Conservation (phyloP, 352 stramenopile genomes). For the Phytophthora vignae region DNA sequence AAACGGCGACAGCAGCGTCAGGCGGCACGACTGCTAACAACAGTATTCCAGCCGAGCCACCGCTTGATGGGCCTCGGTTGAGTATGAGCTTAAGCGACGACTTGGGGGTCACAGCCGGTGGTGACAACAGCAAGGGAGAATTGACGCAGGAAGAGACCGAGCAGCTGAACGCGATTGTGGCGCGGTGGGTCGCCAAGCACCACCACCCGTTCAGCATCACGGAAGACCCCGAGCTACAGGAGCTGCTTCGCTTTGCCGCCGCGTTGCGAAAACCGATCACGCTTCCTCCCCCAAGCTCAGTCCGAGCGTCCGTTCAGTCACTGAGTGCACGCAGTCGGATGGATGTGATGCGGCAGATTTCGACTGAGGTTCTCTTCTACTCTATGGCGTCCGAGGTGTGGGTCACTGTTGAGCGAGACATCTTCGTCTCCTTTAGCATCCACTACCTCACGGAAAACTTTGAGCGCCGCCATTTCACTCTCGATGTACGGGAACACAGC, state of each 20-base stretch:
- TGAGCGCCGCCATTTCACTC: constrained; percentile 51
- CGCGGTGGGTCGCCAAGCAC: constrained; percentile 58
- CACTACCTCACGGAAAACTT: constrained; percentile 57
- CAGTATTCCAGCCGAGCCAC: neutral
- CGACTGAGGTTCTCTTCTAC: constrained; percentile 57
- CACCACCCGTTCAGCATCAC: constrained; percentile 57
- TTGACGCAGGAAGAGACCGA: constrained; percentile 50
- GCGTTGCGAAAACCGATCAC: constrained; percentile 43
- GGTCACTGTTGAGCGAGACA: constrained; percentile 51
- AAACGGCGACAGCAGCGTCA: constrained; percentile 5
- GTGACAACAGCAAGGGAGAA: constrained; percentile 16
- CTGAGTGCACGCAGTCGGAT: constrained; percentile 51
- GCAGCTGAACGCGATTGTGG: constrained; percentile 51
- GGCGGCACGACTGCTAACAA: neutral
- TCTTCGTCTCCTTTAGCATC: constrained; percentile 59
- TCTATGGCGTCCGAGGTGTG: constrained; percentile 58
- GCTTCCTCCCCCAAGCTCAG: constrained; percentile 46
- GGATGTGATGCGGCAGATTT: constrained; percentile 52
- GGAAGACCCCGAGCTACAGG: constrained; percentile 53
- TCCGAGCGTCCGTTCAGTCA: constrained; percentile 54
- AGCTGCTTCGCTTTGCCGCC: constrained; percentile 51
- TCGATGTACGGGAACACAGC: constrained; percentile 57
- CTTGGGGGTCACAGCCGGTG: constrained; percentile 2
- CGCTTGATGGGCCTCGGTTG: constrained; percentile 11
- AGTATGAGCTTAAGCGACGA: constrained; percentile 8